Percentiles rank a stretch among this genome's conserved stretches.
Evolutionary conservation across 176 grass and related monocot genomes (phyloP).

Genomic region (Raddia distichophylla): DNA sequence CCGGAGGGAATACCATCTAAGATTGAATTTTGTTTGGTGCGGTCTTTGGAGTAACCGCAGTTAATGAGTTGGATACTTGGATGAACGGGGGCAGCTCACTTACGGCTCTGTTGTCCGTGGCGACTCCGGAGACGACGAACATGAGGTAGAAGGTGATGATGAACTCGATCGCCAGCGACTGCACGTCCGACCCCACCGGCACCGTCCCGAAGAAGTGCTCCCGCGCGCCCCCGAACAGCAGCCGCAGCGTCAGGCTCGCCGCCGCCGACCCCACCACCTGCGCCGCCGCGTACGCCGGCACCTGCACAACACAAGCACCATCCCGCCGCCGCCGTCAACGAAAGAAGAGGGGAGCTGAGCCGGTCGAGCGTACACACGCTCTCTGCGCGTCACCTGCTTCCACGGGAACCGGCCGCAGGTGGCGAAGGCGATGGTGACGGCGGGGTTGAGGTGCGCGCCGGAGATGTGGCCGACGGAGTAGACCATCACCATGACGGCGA

Average conservation of each 20-base stretch:
- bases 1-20: too few species aligned
- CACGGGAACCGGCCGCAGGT: conserved; percentile 81
- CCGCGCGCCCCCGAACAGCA: conserved; percentile 53
- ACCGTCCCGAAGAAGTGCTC: conserved; percentile 77
- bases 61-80: too few species aligned
- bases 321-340: neutral
- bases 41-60: too few species aligned
- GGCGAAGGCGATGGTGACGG: conserved; percentile 82
- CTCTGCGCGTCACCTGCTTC: conserved; percentile 49
- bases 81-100: conserved; percentile 1
- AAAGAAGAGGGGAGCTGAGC: too few species aligned
- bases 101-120: conserved; percentile 93
- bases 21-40: too few species aligned
- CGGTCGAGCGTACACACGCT: too few species aligned
- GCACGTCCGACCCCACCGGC: conserved; percentile 62
- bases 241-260: conserved; percentile 63
- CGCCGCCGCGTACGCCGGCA: conserved; percentile 71
- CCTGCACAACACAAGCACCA: conserved; percentile 22
- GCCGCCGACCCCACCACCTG: conserved; percentile 59
- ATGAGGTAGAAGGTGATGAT: conserved; percentile 96
- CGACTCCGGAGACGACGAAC: conserved; percentile 94
- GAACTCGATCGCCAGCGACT: conserved; percentile 83
- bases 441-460: conserved; percentile 91
- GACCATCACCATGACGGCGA: conserved; percentile 89
- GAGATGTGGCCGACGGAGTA: conserved; percentile 98